Evolutionary conservation across 2,329 filamentous ascomycete genomes (phyloP), one percentile per base, ranked within the genome.

Genomic region (Arthrobotrys musiformis): DNA sequence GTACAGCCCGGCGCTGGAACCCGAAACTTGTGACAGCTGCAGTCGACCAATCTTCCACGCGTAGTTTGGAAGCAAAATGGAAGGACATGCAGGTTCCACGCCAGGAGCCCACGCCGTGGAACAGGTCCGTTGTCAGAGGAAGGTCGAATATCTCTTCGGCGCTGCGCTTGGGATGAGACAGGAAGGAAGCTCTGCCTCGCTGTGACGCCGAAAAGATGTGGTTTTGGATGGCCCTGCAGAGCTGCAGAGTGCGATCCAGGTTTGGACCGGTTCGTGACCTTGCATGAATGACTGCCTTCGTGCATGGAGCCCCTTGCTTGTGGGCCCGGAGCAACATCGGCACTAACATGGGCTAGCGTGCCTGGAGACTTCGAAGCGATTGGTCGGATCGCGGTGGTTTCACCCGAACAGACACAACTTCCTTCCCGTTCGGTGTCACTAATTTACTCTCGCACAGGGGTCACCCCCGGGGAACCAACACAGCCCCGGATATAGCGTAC

Each of bases 241-340:
- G n/a, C n/a, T 46, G 17, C 46, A 40, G 60, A 33, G 24, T 33
- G 54, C 52, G 52, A 69, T 60, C 42, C 50, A 69, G 52, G 40
- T 46, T 54, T 37, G 22, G 40, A 35, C 24, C 24, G 42, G 44
- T 54, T 56, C 37, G 40, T 64, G 58, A 37, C 35, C 54, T 64
- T 60, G 68, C 68, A 72, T 72, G 37, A 72, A 62, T 40, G 56
- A 63, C 68, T 63, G 68, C 68, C 68, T 72, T 44, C 26, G 26
- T 72, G 58, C 68, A 63, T 72, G 68, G 54, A 15, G n/a, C 28
- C 68, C 68, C 67, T 70, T 70, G 67, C 56, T 62, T 70, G 56
- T 70, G 56, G 54, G 50, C 54, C 66, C 37, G n/a, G 52, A 56
- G n/a, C 50, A 22, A 15, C 15, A 33, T 68, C 52, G 48, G 26